phyloP scores from a whole-genome alignment of 306 rosid genomes.

The Sicyos baderoa region DNA sequence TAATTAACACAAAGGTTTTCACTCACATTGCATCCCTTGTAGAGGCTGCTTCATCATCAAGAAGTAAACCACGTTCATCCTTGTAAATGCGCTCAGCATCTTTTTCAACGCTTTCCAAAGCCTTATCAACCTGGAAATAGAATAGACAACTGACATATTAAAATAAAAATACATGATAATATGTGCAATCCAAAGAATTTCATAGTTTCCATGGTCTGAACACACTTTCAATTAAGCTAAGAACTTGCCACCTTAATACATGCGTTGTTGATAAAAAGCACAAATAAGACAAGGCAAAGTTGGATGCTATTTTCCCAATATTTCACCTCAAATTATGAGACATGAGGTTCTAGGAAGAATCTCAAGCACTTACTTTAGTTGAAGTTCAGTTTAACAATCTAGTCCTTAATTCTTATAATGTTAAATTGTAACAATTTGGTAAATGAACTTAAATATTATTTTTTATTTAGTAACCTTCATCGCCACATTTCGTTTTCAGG shows the following conservation, averaged over 20 bases:
- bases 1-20: background rate
- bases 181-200: background rate
- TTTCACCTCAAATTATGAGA: background rate
- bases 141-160: background rate
- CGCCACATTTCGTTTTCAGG: too few species aligned
- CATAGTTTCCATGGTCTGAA: background rate
- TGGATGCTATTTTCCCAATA: background rate
- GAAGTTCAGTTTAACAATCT: too few species aligned
- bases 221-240: background rate
- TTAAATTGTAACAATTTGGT: too few species aligned
- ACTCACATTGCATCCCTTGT: constrained; percentile 96
- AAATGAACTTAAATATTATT: too few species aligned
- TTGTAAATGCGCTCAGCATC: constrained; percentile 88
- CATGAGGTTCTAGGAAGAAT: background rate
- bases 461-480: too few species aligned
- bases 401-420: too few species aligned
- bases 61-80: constrained; percentile 79
- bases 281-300: background rate
- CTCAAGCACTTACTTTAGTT: too few species aligned
- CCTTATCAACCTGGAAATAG: constrained; percentile 70
- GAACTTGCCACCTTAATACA: background rate
- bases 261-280: background rate
- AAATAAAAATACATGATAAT: background rate
- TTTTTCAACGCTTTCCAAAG: constrained; percentile 82
- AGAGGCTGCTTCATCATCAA: constrained; percentile 91